phyloP scores from a whole-genome alignment of 352 stramenopile species.

The Peronospora belbahrii region DNA sequence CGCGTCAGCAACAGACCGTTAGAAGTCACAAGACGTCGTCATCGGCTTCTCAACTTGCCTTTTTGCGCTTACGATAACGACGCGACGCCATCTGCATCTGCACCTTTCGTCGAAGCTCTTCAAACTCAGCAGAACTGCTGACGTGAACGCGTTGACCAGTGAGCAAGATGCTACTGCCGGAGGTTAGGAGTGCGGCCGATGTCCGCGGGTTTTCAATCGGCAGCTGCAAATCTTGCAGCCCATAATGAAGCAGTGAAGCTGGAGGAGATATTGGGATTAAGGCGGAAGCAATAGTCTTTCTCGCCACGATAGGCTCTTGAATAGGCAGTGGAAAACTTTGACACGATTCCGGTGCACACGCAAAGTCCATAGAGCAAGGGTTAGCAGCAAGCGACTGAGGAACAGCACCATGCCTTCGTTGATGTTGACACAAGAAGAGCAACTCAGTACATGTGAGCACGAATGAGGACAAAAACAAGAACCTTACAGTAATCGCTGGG shows the following conservation, averaged over 20 bases:
- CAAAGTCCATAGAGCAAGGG: neutral
- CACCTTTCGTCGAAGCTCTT: slow-evolving; percentile 26
- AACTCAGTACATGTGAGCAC: neutral
- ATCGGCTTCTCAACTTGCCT: slow-evolving; percentile 5
- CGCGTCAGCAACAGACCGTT: neutral
- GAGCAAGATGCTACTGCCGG: slow-evolving; percentile 1
- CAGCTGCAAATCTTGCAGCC: too few relatives aligned
- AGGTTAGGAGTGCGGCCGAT: neutral
- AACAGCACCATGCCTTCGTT: neutral
- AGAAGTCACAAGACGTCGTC: neutral
- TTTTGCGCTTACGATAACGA: slow-evolving; percentile 32
- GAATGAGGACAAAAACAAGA: too few relatives aligned
- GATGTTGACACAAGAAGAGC: neutral
- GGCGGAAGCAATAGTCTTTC: neutral
- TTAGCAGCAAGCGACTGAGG: neutral
- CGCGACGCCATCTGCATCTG: slow-evolving; percentile 27
- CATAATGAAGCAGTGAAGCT: neutral
- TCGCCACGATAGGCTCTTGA: neutral
- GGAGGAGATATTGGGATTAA: neutral
- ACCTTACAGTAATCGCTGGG: neutral
- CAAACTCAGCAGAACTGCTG: slow-evolving; percentile 18
- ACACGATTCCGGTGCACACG: neutral
- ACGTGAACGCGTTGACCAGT: slow-evolving; percentile 14
- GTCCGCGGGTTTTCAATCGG: neutral
- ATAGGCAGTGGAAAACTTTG: neutral